Base-by-base conservation (phyloP, 257 asterid genomes). In the Cinchona pubescens region DNA sequence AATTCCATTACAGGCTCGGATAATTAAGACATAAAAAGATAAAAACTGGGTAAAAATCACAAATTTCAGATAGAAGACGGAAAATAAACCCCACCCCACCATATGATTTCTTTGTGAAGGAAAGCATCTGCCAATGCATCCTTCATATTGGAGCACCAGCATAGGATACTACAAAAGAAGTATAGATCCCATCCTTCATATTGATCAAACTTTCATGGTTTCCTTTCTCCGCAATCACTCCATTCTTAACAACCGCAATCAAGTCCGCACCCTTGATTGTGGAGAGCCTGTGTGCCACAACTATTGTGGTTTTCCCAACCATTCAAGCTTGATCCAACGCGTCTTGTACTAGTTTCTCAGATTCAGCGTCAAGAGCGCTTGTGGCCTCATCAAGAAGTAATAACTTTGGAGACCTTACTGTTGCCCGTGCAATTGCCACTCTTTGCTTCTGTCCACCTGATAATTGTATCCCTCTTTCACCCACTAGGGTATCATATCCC, bases 261-360 rank as follows among this genome's bases (percentile, higher is more conserved):
- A 75, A 30, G 25, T 75, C 74, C n/a, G 74, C 79, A 37, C 46
- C 49, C 67, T 75, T 66, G 25, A 75, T 67, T 7, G 78, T 67
- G 18, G 75, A 79, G 19, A 83, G 73, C 68, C 85, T 78, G 51
- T 83, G 87, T 5, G 87, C 81, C 75, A 80, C 85, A 67, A 83
- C 81, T 1, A 83, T 62, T 1, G 83, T 80, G 15, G 85, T 83
- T 59, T 81, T 79, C 4, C 80, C 83, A 13, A 78, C 30, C 83
- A 78, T 83, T n/a, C n/a, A n/a, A 15, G 73, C 83, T 2, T 79
- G 78, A 37, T 80, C 85, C 13, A 83, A 35, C 7, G 87, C 85
- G 35, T 75, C 83, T 60, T 83, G 84, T 56, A 80, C 87, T 25
- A 78, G 75, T 49, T 79, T 83, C 76, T 83, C 87, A 40, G 87